Base-by-base conservation (phyloP, 257 asterid genomes). In the Rauvolfia tetraphylla region DNA sequence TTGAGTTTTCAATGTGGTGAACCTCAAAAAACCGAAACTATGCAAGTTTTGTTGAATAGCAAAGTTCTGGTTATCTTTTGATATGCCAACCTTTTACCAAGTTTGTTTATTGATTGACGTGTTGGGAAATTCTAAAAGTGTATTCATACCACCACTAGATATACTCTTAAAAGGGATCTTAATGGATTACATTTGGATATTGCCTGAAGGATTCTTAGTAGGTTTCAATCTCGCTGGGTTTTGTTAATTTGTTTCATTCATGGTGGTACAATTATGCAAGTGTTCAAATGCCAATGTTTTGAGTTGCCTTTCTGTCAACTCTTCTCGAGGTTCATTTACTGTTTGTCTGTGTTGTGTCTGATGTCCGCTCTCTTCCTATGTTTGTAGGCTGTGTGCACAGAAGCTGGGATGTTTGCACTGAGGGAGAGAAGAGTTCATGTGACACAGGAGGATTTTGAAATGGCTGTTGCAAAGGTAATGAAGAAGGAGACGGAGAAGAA, bases 381-480 rank as follows among this genome's bases (percentile, higher is more conserved):
- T 61, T 70, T 78, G 84, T 90, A 95, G 98, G 97, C 98, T 11
- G 98, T 92, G 63, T 95, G 98, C 79, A 95, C 98, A 0, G 97
- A 95, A 84, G 99, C 96, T 0, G 99, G 99, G 39, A 95, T 92
- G 98, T 95, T 92, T 85, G 98, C 99, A 56, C 82, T 92, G 78
- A 88, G 99, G 72, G 99, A 95, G 88, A 87, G 98, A 84, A 86
- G 98, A 73, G 96, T 95, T 58, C 98, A 95, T 65, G 96, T 92
- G 63, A 95, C 98, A 1, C 99, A 95, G 72, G 99, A 95, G 74
- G 98, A 95, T 84, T 92, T 95, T 58, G 99, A 92, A 84, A 95
- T 92, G 98, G 99, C 97, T 8, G 99, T 92, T 23, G 94, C 96
- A 4, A 92, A 95, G 85, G 99, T 95, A 61, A 95, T 95, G 98